phyloP scores from a whole-genome alignment of 2,329 filamentous ascomycete genomes.

The Rosellinia necatrix region DNA sequence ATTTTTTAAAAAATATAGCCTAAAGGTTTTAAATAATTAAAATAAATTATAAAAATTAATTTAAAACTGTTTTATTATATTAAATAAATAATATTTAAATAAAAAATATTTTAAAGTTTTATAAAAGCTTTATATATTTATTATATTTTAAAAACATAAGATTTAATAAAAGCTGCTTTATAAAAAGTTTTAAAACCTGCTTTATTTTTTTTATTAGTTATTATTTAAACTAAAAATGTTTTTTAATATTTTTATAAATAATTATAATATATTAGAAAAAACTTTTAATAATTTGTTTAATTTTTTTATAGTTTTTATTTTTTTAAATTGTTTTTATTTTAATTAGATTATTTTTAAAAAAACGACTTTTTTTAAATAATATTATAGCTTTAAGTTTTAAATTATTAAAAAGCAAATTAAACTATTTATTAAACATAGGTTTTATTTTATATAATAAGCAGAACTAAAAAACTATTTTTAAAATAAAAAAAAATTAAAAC shows the following conservation, averaged over 20 bases:
- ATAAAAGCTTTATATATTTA: not conserved
- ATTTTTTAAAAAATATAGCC: not conserved
- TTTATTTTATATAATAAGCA: not conserved
- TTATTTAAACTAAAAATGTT: not conserved
- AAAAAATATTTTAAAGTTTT: not conserved
- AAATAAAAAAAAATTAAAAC: not conserved
- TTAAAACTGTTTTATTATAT: not conserved
- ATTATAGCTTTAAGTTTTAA: too few species aligned
- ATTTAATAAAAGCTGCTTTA: not conserved
- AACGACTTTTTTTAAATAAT: too few species aligned
- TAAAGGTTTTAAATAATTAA: not conserved
- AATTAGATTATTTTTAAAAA: not conserved
- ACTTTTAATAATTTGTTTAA: not conserved
- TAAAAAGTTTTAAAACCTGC: too few species aligned
- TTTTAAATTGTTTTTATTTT: not conserved
- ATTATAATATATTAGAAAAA: not conserved
- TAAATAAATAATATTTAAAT: slow-evolving; percentile 2
- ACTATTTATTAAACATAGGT: not conserved
- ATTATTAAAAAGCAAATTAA: not conserved
- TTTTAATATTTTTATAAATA: slow-evolving; percentile 1
- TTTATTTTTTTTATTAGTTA: not conserved
- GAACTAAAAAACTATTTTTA: not conserved
- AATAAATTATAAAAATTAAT: slow-evolving; percentile 6
- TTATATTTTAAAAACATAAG: slow-evolving; percentile 5
- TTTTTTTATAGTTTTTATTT: not conserved